Conservation (phyloP, 225 moss, liverwort and hornwort species). For the Physcomitrium patens region DNA sequence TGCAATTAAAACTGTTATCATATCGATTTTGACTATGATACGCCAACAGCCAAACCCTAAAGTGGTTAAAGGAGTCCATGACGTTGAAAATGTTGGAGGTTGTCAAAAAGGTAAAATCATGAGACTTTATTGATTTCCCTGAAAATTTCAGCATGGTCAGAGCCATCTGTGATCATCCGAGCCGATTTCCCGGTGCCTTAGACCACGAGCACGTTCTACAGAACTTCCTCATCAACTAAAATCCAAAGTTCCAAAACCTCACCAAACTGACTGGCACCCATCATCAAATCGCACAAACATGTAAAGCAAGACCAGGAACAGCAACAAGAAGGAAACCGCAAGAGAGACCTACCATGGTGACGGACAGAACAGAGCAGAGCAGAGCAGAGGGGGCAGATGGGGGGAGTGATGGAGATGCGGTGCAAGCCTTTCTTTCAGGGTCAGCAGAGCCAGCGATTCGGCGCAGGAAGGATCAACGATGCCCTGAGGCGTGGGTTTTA, state of each 20-base stretch:
- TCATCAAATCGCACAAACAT: not conserved
- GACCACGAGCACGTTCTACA: not conserved
- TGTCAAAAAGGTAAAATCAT: not conserved
- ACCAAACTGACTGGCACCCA: not conserved
- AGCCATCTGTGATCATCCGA: not conserved
- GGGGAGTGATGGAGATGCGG: not conserved
- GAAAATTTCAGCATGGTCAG: no score
- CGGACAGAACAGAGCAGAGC: slow-evolving; percentile 2
- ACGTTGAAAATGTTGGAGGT: not conserved
- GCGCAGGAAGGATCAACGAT: no score
- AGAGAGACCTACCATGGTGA: slow-evolving; percentile 28
- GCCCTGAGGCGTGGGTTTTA: no score
- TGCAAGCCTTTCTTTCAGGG: slow-evolving; percentile 17
- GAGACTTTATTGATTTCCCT: no score
- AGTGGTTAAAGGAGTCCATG: not conserved
- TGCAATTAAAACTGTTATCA: slow-evolving; percentile 19
- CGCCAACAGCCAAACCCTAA: not conserved
- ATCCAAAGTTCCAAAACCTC: not conserved
- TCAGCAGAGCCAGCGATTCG: no score
- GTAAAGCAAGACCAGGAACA: not conserved
- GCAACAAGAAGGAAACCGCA: not conserved
- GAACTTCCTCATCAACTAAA: not conserved
- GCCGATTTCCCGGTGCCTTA: not conserved
- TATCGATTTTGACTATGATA: not conserved
- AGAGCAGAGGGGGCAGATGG: slow-evolving; percentile 1